phyloP scores from a whole-genome alignment of 139 green algal genomes.

The Coccomyxa sp. region DNA sequence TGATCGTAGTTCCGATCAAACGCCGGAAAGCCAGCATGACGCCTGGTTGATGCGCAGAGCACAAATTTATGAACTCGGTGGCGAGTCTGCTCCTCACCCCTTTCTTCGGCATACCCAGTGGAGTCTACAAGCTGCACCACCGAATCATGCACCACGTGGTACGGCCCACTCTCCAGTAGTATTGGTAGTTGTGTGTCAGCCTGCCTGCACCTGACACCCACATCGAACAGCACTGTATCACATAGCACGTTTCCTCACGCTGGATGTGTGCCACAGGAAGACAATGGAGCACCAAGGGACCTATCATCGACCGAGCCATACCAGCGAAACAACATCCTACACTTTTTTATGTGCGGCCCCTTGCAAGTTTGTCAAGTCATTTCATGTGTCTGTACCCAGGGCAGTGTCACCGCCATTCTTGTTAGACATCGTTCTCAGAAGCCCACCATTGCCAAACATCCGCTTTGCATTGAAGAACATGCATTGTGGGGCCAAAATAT shows the following conservation, averaged over 20 bases:
- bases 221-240: no score
- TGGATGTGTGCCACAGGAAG: no score
- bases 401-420: no score
- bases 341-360: not conserved
- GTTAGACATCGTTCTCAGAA: no score
- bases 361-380: not conserved
- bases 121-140: constrained; percentile 82
- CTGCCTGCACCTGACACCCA: no score
- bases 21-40: not conserved
- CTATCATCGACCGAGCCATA: not conserved
- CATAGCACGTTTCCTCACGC: no score
- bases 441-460: no score
- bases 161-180: not conserved
- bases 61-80: constrained; percentile 36
- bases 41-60: not conserved
- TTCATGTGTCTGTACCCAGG: no score
- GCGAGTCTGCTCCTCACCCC: constrained; percentile 47
- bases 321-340: not conserved
- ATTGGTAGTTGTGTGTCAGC: no score
- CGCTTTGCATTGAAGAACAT: no score
- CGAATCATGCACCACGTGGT: constrained; percentile 85
- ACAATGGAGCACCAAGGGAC: not conserved
- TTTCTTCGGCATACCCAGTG: constrained; percentile 67
- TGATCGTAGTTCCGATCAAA: no score
- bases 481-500: no score